A percentile compares a stretch with the other conserved stretches of the same genome.
These are phyloP conservation scores for Dillenia turbinata DNA, from an alignment of 164 flowering plant genomes.

Conservation along the genomic window DNA sequence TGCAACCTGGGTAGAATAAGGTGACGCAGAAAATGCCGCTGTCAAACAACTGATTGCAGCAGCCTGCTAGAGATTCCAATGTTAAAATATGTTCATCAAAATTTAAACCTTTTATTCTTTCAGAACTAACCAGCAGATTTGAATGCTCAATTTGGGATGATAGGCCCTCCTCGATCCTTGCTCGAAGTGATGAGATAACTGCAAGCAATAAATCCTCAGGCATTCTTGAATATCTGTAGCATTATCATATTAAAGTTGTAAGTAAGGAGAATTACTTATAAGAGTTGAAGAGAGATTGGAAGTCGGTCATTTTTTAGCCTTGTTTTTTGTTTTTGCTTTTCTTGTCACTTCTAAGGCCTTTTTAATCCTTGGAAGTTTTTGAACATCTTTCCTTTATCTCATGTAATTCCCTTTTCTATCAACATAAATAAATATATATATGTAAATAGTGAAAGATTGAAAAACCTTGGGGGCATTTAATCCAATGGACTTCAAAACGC, in stretches of 20 bases:
- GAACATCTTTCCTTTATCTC: too few species aligned
- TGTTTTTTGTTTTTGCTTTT: too few species aligned
- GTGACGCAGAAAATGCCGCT: constrained; percentile 71
- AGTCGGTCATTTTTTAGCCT: neutral
- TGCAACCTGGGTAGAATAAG: constrained; percentile 49
- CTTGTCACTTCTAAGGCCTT: too few species aligned
- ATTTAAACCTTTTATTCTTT: neutral
- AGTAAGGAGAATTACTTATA: neutral
- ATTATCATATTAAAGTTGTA: constrained; percentile 5
- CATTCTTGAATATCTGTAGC: constrained; percentile 81
- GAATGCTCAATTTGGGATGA: constrained; percentile 56
- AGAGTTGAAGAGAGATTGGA: neutral
- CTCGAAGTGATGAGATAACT: constrained; percentile 46
- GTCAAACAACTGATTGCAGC: constrained; percentile 71
- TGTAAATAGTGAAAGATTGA: too few species aligned
- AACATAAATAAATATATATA: too few species aligned
- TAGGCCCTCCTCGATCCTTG: constrained; percentile 48
- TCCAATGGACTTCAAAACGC: too few species aligned
- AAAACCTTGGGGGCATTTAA: too few species aligned
- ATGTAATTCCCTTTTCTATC: too few species aligned
- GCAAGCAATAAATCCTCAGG: constrained; percentile 65
- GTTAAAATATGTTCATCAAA: constrained; percentile 1
- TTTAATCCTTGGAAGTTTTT: too few species aligned
- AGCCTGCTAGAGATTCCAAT: constrained; percentile 34
- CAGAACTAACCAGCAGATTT: constrained; percentile 62